Base-by-base conservation (phyloP, 2,329 filamentous ascomycete genomes). In the Diatrype stigma region DNA sequence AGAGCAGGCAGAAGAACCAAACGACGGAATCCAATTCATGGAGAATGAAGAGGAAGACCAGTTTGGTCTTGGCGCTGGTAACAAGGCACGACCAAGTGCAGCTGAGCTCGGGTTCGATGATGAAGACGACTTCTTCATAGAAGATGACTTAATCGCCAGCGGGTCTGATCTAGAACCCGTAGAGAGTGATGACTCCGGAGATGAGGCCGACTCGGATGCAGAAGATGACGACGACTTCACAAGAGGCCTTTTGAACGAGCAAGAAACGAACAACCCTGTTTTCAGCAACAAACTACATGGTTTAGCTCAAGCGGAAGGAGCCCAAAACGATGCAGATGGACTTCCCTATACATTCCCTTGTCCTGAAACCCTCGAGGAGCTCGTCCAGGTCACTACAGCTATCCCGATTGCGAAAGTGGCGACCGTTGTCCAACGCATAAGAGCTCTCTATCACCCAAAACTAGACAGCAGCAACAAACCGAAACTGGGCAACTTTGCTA, bases 101-200 rank as follows among this genome's bases (percentile, higher is more conserved):
- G 76, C 79, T 11, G 79, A 86, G 51, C 68, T 91, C 17, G 89
- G 85, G 6, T 86, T 96, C 32, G 91, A 96, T 57, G 93, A 96
- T 60, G 93, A 97, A 65, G 93, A 97, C 61, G 90, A 96, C 60
- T 97, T 97, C 62, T 67, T 93, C 23, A 85, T 96, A 55, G 93
- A 97, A 52, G 89, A 94, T 55, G 87, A 96, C 63, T 78, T 97
- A 16, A 80, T 96, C 32, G 91, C 91, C 12, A 92, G 86, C 59
- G 89, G 85, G 35, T 93, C 89, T 6, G 84, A 86, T 37, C 63
- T 84, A n/a, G 82, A 86, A 26, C 72, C 76, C 4, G 70, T 79
- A 17, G 76, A 76, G 7, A 78, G 76, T 35, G 78, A 80, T 38
- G 76, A 78, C 11, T 78, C 79, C 23, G 76, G 78, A 1, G 76